Conservation (phyloP, 495 filamentous ascomycete genomes). For the Ascodesmis nigricans region DNA sequence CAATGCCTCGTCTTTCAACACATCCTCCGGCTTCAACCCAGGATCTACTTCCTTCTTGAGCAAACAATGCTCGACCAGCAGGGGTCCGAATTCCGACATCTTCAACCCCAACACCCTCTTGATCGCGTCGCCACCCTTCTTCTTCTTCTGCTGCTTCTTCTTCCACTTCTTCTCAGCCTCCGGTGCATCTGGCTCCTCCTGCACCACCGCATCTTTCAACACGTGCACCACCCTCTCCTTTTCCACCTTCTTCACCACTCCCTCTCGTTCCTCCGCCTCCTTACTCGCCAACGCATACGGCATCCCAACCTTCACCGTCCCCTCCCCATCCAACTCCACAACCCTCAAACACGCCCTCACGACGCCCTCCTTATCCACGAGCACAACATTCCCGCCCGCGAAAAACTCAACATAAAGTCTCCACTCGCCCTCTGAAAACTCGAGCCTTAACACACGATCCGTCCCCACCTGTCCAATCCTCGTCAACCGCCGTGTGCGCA, state of each 20-base stretch:
- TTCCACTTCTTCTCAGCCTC: constrained; percentile 2
- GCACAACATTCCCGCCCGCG: constrained; percentile 80
- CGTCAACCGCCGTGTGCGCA: constrained; percentile 71
- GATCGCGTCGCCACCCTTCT: constrained; percentile 48
- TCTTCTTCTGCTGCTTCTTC: constrained; percentile 37
- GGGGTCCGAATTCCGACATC: constrained; percentile 68
- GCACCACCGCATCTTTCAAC: constrained; percentile 41
- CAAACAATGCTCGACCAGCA: constrained; percentile 72
- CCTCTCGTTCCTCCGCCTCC: constrained; percentile 57
- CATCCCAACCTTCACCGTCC: constrained; percentile 48
- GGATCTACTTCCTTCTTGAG: constrained; percentile 43
- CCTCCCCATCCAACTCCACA: constrained; percentile 55
- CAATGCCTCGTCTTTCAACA: constrained; percentile 41
- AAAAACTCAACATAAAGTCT: constrained; percentile 86
- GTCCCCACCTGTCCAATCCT: constrained; percentile 67
- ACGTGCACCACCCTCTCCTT: constrained; percentile 45
- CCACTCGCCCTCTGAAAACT: constrained; percentile 79
- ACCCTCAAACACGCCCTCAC: constrained; percentile 62
- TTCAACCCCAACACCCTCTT: constrained; percentile 57
- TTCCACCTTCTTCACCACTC: constrained; percentile 50
- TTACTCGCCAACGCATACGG: constrained; percentile 61
- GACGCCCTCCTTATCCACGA: constrained; percentile 60
- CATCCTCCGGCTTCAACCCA: constrained; percentile 37
- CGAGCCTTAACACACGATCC: constrained; percentile 76
- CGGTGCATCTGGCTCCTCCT: constrained; percentile 23